Percentiles rank a stretch among this genome's conserved stretches.
These are phyloP conservation scores for Tricholoma flavovirens DNA, from an alignment of 768 basidiomycete species.

Conservation along the genomic window DNA sequence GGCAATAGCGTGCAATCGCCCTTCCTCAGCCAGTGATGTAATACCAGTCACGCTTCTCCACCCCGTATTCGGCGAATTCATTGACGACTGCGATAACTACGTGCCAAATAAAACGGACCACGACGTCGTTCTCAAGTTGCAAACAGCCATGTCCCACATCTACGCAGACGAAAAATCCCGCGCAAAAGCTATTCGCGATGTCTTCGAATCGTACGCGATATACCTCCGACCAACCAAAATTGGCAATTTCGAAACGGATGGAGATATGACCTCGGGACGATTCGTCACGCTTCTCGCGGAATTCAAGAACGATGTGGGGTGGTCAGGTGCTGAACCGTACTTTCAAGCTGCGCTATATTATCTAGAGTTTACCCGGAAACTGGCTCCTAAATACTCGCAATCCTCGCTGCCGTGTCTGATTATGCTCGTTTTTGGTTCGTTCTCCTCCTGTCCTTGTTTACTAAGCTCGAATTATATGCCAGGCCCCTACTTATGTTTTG, in stretches of 20 bases:
- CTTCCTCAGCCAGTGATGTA: conserved; percentile 3
- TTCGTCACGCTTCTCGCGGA: neutral
- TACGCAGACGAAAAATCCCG: neutral
- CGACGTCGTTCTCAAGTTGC: neutral
- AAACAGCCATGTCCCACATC: neutral
- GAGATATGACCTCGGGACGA: neutral
- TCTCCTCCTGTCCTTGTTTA: neutral
- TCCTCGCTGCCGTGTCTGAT: neutral
- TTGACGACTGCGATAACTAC: neutral
- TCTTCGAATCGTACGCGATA: neutral
- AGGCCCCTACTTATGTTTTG: neutral
- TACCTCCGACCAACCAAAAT: neutral
- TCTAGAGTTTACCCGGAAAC: neutral
- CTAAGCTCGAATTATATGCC: too few relatives aligned
- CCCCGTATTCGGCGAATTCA: neutral
- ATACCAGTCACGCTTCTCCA: conserved; percentile 3
- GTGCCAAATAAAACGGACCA: neutral
- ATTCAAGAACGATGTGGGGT: neutral
- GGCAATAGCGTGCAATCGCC: neutral
- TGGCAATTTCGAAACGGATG: neutral
- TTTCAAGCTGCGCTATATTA: neutral
- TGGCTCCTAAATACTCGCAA: neutral
- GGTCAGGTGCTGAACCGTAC: neutral
- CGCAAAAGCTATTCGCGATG: neutral
- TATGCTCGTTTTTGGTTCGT: neutral